Evolutionary conservation across 805 yeast genomes (phyloP), one percentile per base, ranked within the genome.

Genomic region (Lipomyces yamanashiensis): DNA sequence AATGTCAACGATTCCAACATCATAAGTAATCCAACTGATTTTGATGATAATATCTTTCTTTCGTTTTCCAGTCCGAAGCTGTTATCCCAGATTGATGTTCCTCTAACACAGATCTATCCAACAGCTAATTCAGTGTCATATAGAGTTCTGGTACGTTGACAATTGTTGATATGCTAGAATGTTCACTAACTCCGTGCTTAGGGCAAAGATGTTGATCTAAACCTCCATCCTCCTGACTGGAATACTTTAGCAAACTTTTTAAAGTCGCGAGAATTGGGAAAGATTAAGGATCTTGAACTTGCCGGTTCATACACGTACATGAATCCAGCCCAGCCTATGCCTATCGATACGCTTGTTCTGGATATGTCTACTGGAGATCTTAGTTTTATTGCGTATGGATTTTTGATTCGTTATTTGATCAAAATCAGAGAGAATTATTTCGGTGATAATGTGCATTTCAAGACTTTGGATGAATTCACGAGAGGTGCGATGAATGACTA

Each of bases 1-100:
- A 92, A 92, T 73, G 87, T 91, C 34, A 95, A 95, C 74, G 96
- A 91, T 71, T 84, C 85, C 48, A 95, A 95, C 73, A 89, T 95
- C 71, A 87, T 95, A 67, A 89, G 92, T 74, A 89, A 91, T 70
- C 97, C 98, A 0, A 76, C 92, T 47, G 97, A 92, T 71, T 85
- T 88, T 70, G 84, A 83, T 58, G 95, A 88, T 64, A 95, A 95
- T 74, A 84, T 87, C 40, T 93, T 85, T 70, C 64, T 93, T 3
- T 85, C 93, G 0, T 80, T 93, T 64, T 85, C 84, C 66, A 96
- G 97, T 0, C 83, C 84, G 2, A 74, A 75, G 7, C 70, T 92
- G 33, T 71, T 74, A 1, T 67, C 86, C 1, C 76, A 79, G 7
- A 73, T 86, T 21, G 72, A 72, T 0, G 78, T 91, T 1, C 97